phyloP scores from a whole-genome alignment of 331 rosid species.

The Quercus lobata region DNA sequence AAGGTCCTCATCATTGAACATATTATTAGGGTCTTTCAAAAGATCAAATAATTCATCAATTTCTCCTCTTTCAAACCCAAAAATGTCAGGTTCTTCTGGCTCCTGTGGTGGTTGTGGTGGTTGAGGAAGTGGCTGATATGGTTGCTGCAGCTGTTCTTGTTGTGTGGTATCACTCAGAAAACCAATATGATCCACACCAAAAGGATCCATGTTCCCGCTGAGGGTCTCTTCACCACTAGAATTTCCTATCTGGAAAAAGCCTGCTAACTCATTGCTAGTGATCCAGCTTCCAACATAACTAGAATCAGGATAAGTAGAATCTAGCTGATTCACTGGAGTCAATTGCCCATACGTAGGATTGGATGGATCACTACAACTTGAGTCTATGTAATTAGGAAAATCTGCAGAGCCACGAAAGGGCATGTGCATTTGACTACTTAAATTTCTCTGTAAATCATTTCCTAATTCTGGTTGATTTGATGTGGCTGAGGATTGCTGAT shows the following conservation, averaged over 20 bases:
- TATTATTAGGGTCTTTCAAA: conserved; percentile 1
- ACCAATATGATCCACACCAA: too few relatives aligned
- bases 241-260: too few relatives aligned
- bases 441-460: neutral
- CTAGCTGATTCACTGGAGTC: too few relatives aligned
- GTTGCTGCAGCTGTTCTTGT: neutral
- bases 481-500: neutral
- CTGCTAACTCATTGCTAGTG: too few relatives aligned
- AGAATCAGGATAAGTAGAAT: too few relatives aligned
- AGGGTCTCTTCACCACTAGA: too few relatives aligned
- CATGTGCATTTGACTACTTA: conserved; percentile 1
- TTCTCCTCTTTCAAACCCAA: neutral
- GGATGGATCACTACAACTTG: neutral
- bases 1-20: conserved; percentile 30
- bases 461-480: conserved; percentile 1
- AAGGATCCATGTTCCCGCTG: too few relatives aligned
- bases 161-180: neutral
- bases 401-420: conserved; percentile 5
- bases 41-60: conserved; percentile 15
- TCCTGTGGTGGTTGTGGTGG: conserved; percentile 5
- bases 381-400: neutral
- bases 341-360: neutral
- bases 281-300: too few relatives aligned
- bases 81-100: neutral
- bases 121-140: neutral